Evolutionary conservation across 2,329 filamentous ascomycete genomes (phyloP).

Genomic region (Meredithiella fracta): DNA sequence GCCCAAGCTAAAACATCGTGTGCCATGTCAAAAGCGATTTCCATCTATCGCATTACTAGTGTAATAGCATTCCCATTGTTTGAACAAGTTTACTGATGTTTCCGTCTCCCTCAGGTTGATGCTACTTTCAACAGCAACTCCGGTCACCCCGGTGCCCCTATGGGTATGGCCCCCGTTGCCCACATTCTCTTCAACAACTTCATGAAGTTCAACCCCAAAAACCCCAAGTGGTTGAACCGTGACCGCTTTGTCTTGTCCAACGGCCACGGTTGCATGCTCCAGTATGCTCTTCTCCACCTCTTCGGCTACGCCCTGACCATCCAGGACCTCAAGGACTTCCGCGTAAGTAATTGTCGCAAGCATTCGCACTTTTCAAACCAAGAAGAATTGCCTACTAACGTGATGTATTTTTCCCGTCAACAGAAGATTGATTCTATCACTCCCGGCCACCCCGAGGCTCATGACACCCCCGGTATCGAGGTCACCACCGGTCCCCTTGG

Average conservation of each 20-base stretch:
- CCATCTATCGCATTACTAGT: no score
- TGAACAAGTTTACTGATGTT: conserved; percentile 8
- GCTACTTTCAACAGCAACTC: conserved; percentile 91
- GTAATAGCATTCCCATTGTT: no score
- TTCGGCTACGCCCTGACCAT: conserved; percentile 78
- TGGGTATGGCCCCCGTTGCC: conserved; percentile 84
- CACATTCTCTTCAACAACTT: conserved; percentile 98
- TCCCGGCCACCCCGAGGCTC: conserved; percentile 87
- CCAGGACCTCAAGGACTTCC: conserved; percentile 91
- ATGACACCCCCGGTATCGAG: conserved; percentile 93
- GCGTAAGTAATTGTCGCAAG: conserved; percentile 43
- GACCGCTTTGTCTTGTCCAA: conserved; percentile 99
- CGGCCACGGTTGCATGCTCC: conserved; percentile 98
- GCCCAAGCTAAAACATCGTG: no score
- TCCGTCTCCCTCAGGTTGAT: conserved; percentile 56
- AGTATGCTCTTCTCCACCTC: conserved; percentile 94
- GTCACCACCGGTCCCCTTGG: conserved; percentile 96
- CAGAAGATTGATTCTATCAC: conserved; percentile 54
- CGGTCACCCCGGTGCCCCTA: conserved; percentile 95
- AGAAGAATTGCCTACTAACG: neutral
- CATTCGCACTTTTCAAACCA: conserved; percentile 4
- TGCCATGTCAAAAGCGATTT: no score
- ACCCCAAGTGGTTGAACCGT: conserved; percentile 90
- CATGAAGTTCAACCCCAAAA: conserved; percentile 99
- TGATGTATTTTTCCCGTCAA: conserved; percentile 3